Percentiles rank a stretch among this genome's conserved stretches.
Conservation (phyloP, 495 filamentous ascomycete species). For the Penicillium bialowiezense region DNA sequence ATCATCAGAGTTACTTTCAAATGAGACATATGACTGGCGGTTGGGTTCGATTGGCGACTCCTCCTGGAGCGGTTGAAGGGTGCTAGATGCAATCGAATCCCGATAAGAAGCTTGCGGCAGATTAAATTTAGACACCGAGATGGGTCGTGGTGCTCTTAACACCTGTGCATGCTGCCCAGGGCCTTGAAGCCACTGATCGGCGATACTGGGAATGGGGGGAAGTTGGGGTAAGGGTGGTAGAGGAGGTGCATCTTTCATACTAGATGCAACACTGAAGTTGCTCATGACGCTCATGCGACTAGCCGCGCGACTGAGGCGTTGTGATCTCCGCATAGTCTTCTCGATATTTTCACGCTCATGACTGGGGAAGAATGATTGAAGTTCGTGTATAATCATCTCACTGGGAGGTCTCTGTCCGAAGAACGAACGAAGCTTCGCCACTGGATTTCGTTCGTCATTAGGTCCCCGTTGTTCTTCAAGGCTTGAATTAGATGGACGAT, state of each 20-base stretch:
- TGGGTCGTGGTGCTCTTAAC: constrained; percentile 50
- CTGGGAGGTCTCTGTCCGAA: constrained; percentile 90
- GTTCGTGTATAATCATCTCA: constrained; percentile 93
- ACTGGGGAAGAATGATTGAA: constrained; percentile 95
- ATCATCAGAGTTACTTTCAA: constrained; percentile 74
- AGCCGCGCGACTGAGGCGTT: constrained; percentile 83
- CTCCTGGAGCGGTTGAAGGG: constrained; percentile 86
- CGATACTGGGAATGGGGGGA: constrained; percentile 94
- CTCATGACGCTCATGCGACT: constrained; percentile 91
- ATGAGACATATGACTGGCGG: constrained; percentile 94
- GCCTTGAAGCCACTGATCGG: constrained; percentile 81
- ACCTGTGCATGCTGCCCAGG: constrained; percentile 45
- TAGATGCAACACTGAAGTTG: constrained; percentile 89
- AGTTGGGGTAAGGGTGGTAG: constrained; percentile 43
- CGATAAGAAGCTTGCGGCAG: constrained; percentile 62
- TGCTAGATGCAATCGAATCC: constrained; percentile 82
- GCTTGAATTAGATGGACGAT: constrained; percentile 57
- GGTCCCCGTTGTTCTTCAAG: constrained; percentile 43
- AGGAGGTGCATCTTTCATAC: constrained; percentile 63
- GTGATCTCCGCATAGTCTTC: constrained; percentile 86
- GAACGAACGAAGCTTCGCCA: constrained; percentile 68
- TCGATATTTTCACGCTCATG: constrained; percentile 91
- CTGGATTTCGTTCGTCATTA: constrained; percentile 43
- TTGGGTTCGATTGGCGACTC: constrained; percentile 87
- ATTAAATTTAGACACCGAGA: constrained; percentile 61